Conservation (phyloP, 352 stramenopile genomes). For the Phytophthora boehmeriae region DNA sequence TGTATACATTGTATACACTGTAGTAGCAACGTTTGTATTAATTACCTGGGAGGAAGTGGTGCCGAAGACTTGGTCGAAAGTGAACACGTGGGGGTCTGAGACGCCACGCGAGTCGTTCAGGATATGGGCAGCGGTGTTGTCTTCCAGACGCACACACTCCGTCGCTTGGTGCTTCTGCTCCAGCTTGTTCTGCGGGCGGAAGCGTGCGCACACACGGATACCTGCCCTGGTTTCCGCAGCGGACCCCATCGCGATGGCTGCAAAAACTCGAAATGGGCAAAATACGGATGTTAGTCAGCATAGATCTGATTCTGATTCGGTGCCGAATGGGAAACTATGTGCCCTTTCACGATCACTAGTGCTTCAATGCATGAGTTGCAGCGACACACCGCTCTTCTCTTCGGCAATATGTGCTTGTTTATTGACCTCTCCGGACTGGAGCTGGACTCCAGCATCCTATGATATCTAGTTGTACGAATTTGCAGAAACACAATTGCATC, state of each 20-base stretch:
- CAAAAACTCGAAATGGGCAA: conserved; percentile 4
- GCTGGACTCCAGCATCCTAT: too few species aligned
- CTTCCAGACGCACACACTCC: conserved; percentile 61
- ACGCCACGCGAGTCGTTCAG: conserved; percentile 28
- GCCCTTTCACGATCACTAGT: too few species aligned
- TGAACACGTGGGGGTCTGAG: conserved; percentile 61
- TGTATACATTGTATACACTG: neutral
- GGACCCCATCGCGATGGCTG: conserved; percentile 17
- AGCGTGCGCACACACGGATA: conserved; percentile 74
- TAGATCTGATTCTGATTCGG: conserved; percentile 26
- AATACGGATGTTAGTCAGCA: conserved; percentile 1
- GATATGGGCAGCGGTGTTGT: conserved; percentile 49
- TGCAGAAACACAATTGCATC: too few species aligned
- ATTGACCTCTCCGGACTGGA: conserved; percentile 80
- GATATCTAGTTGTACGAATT: too few species aligned
- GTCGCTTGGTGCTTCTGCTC: conserved; percentile 72
- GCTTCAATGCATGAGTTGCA: too few species aligned
- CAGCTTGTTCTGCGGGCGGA: conserved; percentile 81
- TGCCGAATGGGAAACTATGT: neutral
- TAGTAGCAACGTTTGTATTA: neutral
- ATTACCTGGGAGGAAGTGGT: conserved; percentile 49
- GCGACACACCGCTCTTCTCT: too few species aligned
- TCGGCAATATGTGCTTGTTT: conserved; percentile 88
- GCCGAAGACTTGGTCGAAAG: conserved; percentile 78
- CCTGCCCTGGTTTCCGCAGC: conserved; percentile 39